Evolutionary conservation across 768 basidiomycete genomes (phyloP).

Genomic region (Podaxis sp.): DNA sequence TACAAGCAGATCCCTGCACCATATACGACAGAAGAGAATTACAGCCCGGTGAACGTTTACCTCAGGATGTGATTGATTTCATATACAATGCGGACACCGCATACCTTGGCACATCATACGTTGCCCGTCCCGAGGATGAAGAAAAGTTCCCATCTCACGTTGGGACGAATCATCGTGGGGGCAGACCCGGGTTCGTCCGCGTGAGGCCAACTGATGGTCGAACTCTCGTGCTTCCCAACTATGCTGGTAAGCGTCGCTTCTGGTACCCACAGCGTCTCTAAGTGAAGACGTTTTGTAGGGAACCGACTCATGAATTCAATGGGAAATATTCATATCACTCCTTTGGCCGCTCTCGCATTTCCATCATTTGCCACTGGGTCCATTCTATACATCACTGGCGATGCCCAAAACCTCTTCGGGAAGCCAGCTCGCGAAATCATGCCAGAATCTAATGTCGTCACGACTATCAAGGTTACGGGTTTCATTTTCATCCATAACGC

Average conservation of each 20-base stretch:
- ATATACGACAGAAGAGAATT: constrained; percentile 33
- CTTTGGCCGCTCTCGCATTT: constrained; percentile 57
- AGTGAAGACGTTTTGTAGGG: constrained; percentile 12
- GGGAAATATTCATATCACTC: constrained; percentile 58
- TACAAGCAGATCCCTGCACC: constrained; percentile 37
- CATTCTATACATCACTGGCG: constrained; percentile 62
- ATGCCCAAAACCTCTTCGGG: constrained; percentile 48
- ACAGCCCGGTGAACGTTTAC: constrained; percentile 36
- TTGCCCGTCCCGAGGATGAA: constrained; percentile 37
- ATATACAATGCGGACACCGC: constrained; percentile 51
- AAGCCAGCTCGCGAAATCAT: constrained; percentile 47
- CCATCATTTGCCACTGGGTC: constrained; percentile 51
- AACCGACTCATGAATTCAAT: constrained; percentile 64
- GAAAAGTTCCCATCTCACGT: constrained; percentile 50
- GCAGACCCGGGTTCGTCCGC: constrained; percentile 57
- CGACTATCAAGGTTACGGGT: constrained; percentile 47
- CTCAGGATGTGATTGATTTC: constrained; percentile 45
- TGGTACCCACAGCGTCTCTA: no score
- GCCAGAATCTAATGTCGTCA: constrained; percentile 52
- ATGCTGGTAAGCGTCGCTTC: constrained; percentile 35
- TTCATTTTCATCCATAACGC: constrained; percentile 53
- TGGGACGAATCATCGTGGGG: constrained; percentile 64
- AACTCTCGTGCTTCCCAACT: constrained; percentile 59
- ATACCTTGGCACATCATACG: constrained; percentile 53
- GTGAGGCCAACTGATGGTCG: constrained; percentile 50